These are phyloP conservation scores for Thermoascus crustaceus DNA, from an alignment of 2,329 filamentous ascomycete genomes.

Conservation along the genomic window DNA sequence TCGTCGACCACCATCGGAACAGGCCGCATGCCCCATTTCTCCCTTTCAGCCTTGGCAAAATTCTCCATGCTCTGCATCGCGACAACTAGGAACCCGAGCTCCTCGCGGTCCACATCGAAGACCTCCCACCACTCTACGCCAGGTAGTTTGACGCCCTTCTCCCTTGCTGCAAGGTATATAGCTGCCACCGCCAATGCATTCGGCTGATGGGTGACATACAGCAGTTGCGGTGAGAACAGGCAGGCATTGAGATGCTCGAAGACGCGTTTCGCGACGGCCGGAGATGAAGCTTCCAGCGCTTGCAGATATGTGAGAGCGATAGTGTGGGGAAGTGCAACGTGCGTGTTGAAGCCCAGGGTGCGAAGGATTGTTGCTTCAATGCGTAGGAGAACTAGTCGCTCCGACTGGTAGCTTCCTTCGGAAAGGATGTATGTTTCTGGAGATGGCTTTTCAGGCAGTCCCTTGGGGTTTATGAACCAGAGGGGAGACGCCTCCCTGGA, in stretches of 20 bases:
- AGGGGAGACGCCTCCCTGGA: slow-evolving; percentile 50
- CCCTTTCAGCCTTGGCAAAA: slow-evolving; percentile 55
- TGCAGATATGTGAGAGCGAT: slow-evolving; percentile 89
- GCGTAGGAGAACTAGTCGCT: slow-evolving; percentile 57
- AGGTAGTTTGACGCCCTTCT: slow-evolving; percentile 68
- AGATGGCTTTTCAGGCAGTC: slow-evolving; percentile 27
- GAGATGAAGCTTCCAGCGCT: slow-evolving; percentile 62
- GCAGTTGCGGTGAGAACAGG: slow-evolving; percentile 74
- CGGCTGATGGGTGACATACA: slow-evolving; percentile 90
- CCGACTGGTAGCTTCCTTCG: slow-evolving; percentile 61
- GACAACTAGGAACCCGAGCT: slow-evolving; percentile 86
- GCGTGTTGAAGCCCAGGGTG: slow-evolving; percentile 70
- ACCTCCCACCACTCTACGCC: slow-evolving; percentile 94
- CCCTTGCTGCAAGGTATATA: slow-evolving; percentile 79
- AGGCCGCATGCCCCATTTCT: slow-evolving; percentile 44
- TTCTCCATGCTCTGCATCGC: slow-evolving; percentile 71
- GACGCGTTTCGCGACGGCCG: slow-evolving; percentile 54
- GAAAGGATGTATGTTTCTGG: slow-evolving; percentile 59
- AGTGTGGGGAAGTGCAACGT: slow-evolving; percentile 76
- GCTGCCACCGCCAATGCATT: slow-evolving; percentile 76
- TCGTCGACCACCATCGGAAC: slow-evolving; percentile 53
- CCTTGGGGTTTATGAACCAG: slow-evolving; percentile 33
- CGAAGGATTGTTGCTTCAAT: slow-evolving; percentile 71
- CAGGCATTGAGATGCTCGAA: slow-evolving; percentile 79
- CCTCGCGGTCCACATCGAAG: slow-evolving; percentile 90